Evolutionary conservation across 148 eudicot species (phyloP).

Genomic region (Vaccinium corymbosum): DNA sequence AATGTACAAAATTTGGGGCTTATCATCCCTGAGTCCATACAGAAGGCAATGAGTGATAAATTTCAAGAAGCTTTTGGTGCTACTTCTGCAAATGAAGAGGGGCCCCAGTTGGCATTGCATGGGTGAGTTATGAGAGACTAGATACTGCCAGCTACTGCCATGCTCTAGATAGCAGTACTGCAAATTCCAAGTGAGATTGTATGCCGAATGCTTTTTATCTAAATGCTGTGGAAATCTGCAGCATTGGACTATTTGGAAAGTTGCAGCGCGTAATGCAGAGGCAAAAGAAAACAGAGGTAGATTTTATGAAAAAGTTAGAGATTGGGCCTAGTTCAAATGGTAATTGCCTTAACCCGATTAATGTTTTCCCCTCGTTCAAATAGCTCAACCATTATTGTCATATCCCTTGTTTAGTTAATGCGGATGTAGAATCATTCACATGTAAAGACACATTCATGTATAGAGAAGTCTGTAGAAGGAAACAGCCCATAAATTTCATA

Average conservation of each 20-base stretch:
- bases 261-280: slow-evolving; percentile 66
- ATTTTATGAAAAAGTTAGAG: slow-evolving; percentile 45
- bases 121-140: slow-evolving; percentile 45
- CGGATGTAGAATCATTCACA: background rate
- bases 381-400: background rate
- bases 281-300: slow-evolving; percentile 64
- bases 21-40: slow-evolving; percentile 26
- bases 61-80: slow-evolving; percentile 75
- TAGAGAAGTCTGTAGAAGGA: background rate
- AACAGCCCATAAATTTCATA: background rate
- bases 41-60: slow-evolving; percentile 73
- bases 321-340: slow-evolving; percentile 45
- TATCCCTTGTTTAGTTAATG: background rate
- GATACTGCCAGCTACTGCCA: slow-evolving; percentile 9
- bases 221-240: slow-evolving; percentile 25
- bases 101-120: slow-evolving; percentile 27
- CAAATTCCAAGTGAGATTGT: slow-evolving; percentile 5
- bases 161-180: background rate
- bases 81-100: slow-evolving; percentile 33
- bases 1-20: slow-evolving; percentile 30
- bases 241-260: slow-evolving; percentile 59
- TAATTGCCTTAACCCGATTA: slow-evolving; percentile 16
- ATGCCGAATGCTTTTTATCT: slow-evolving; percentile 6
- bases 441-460: background rate
- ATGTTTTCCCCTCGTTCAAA: background rate